These are phyloP conservation scores for Cyamopsis tetragonoloba DNA, from an alignment of 306 rosid species.

Conservation along the genomic window DNA sequence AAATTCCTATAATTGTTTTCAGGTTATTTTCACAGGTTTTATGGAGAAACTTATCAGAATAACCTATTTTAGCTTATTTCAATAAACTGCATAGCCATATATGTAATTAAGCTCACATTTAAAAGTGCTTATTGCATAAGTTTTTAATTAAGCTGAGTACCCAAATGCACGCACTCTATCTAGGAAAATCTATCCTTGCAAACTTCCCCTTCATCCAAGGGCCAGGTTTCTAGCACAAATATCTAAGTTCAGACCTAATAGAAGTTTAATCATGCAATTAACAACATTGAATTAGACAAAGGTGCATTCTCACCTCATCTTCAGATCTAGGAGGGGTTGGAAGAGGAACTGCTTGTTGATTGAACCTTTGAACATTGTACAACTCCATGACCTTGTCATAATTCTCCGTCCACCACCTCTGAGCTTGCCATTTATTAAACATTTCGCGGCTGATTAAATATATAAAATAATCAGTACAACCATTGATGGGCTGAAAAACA, in stretches of 20 bases:
- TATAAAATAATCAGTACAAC: constrained; percentile 30
- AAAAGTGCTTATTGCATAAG: too few relatives aligned
- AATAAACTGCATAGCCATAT: too few relatives aligned
- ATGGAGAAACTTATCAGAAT: too few relatives aligned
- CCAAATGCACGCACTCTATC: too few relatives aligned
- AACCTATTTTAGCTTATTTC: too few relatives aligned
- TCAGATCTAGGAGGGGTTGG: constrained; percentile 91
- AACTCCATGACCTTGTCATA: constrained; percentile 94
- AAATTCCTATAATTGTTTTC: too few relatives aligned
- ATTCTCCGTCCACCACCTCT: constrained; percentile 93
- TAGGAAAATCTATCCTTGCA: not conserved
- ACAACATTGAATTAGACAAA: constrained; percentile 15
- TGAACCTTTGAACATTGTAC: constrained; percentile 91
- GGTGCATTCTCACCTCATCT: constrained; percentile 59
- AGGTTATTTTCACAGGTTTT: too few relatives aligned
- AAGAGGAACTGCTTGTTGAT: constrained; percentile 77
- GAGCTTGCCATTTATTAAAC: constrained; percentile 97
- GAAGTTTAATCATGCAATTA: constrained; percentile 6
- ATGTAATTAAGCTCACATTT: too few relatives aligned
- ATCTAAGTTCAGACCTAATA: not conserved
- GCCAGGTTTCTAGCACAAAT: not conserved
- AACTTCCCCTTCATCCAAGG: not conserved
- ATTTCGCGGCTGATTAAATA: constrained; percentile 66
- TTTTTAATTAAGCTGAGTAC: too few relatives aligned
- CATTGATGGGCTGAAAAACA: not conserved